Evolutionary conservation across 108 stramenopile species (phyloP).

Genomic region (Cylindrotheca fusiformis): DNA sequence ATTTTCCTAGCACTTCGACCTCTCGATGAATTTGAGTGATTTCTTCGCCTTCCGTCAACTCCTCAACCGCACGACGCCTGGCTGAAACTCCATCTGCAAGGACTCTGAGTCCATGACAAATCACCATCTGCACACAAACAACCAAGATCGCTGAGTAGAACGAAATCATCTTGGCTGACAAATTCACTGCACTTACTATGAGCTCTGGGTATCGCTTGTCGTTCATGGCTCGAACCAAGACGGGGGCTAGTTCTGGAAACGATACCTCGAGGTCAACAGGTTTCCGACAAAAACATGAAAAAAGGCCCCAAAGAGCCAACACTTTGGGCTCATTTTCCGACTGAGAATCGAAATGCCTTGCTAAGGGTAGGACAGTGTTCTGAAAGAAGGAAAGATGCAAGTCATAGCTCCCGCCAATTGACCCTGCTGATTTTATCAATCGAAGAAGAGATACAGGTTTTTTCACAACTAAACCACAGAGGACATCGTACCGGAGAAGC

Average conservation of each 20-base stretch:
- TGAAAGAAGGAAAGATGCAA: conserved; percentile 67
- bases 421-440: conserved; percentile 14
- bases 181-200: conserved; percentile 44
- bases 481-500: no score
- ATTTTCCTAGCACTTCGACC: conserved; percentile 23
- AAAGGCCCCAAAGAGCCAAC: conserved; percentile 68
- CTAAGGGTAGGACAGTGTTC: conserved; percentile 51
- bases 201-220: conserved; percentile 83
- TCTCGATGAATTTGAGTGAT: conserved; percentile 14
- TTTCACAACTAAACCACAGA: no score
- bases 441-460: neutral
- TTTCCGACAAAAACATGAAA: conserved; percentile 59
- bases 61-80: conserved; percentile 14
- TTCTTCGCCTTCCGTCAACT: conserved; percentile 32
- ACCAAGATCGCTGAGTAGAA: neutral
- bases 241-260: conserved; percentile 52
- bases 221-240: conserved; percentile 60
- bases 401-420: conserved; percentile 4
- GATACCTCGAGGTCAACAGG: conserved; percentile 55
- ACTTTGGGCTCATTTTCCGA: conserved; percentile 46
- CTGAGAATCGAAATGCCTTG: conserved; percentile 59
- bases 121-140: conserved; percentile 36
- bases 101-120: conserved; percentile 46
- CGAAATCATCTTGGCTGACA: conserved; percentile 1
- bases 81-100: conserved; percentile 43